Percentiles rank a stretch among this genome's conserved stretches.
Evolutionary conservation across 176 grass and related monocot genomes (phyloP).

Genomic region (Bonia amplexicaulis): DNA sequence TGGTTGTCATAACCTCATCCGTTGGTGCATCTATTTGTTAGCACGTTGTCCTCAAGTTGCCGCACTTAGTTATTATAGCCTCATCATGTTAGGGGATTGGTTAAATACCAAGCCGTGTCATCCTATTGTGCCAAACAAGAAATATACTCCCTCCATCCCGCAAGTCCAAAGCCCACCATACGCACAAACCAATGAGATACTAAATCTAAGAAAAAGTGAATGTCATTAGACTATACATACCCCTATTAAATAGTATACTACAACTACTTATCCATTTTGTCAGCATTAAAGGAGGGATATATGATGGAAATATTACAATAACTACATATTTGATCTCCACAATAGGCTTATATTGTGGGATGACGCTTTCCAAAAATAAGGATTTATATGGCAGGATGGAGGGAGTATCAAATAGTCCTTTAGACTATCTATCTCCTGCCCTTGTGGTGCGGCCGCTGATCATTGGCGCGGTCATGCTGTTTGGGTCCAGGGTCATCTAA

Average conservation of each 20-base stretch:
- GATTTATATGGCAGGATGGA: no score
- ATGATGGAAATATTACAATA: no score
- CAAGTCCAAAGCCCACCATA: no score
- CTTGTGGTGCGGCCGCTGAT: background rate
- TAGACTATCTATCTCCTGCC: background rate
- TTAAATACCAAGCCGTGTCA: background rate
- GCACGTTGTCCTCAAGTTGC: background rate
- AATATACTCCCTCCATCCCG: background rate
- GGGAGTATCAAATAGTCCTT: background rate
- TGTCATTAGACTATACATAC: no score
- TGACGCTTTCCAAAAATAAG: no score
- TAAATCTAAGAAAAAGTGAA: no score
- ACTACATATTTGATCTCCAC: no score
- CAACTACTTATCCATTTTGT: no score
- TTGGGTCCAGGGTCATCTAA: background rate
- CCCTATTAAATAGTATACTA: no score
- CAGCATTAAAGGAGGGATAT: no score
- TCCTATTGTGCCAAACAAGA: background rate
- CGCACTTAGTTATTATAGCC: background rate
- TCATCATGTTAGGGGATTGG: background rate
- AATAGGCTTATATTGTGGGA: no score
- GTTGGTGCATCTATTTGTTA: background rate
- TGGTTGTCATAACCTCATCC: background rate
- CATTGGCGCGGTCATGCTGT: background rate
- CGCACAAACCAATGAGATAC: no score